Percentiles rank a stretch among this genome's conserved stretches.
Conservation (phyloP, 2,329 filamentous ascomycete species). For the Coleophoma cylindrospora region DNA sequence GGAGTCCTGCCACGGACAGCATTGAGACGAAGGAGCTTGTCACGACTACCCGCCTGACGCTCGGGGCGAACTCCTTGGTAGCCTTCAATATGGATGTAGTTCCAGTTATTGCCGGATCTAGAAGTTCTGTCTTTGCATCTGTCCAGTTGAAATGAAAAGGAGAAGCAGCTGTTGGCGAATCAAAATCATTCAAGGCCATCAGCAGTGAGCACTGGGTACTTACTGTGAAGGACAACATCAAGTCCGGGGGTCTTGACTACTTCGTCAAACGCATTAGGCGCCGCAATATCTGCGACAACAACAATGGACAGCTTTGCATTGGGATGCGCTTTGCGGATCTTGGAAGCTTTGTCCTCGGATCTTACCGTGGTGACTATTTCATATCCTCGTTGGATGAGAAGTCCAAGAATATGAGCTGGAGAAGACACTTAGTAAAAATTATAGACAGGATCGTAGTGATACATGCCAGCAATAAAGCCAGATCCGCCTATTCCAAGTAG, state of each 20-base stretch:
- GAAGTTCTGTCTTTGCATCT: constrained; percentile 31
- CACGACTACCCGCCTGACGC: constrained; percentile 35
- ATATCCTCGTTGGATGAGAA: constrained; percentile 4
- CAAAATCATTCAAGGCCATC: not conserved
- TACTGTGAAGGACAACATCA: constrained; percentile 44
- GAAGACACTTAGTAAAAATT: too few relatives aligned
- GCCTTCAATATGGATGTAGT: constrained; percentile 43
- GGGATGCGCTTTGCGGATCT: constrained; percentile 33
- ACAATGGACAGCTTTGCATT: constrained; percentile 25
- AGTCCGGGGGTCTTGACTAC: constrained; percentile 44
- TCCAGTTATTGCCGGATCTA: constrained; percentile 49
- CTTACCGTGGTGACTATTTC: constrained; percentile 39
- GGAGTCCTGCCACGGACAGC: constrained; percentile 45
- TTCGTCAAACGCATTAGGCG: constrained; percentile 64
- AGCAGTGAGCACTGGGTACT: constrained; percentile 9
- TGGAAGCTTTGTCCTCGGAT: constrained; percentile 36
- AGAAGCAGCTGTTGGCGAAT: constrained; percentile 50
- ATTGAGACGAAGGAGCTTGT: constrained; percentile 62
- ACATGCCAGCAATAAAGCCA: too few relatives aligned
- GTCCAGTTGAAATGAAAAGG: constrained; percentile 33
- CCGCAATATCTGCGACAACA: constrained; percentile 67
- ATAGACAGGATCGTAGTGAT: too few relatives aligned
- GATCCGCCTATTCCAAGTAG: too few relatives aligned
- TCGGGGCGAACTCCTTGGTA: constrained; percentile 32
- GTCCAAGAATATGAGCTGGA: too few relatives aligned